Evolutionary conservation across 371 early-diverging fungal species (phyloP).

Genomic region (Mortierella polycephala): DNA sequence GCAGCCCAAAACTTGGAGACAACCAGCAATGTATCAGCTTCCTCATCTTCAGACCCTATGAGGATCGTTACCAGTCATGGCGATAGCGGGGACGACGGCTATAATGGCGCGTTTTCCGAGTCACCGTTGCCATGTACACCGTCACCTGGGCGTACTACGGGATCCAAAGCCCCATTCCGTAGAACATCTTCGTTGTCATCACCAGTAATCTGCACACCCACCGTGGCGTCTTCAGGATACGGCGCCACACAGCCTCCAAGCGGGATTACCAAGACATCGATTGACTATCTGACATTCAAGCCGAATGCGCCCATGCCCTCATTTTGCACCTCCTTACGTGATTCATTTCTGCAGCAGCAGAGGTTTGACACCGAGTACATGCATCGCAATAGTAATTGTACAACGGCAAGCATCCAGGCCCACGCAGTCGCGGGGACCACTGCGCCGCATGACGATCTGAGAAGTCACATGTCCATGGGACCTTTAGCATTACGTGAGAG

Average conservation of each 20-base stretch:
- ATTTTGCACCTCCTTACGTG: background rate
- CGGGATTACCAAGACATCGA: background rate
- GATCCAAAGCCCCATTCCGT: constrained; percentile 5
- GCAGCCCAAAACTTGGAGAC: no score
- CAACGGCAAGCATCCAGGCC: background rate
- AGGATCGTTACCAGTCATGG: no score
- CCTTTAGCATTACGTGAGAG: constrained; percentile 7
- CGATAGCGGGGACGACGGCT: background rate
- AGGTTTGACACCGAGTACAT: background rate
- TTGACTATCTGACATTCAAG: constrained; percentile 15
- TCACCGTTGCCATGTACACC: constrained; percentile 27
- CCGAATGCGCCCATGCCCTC: background rate
- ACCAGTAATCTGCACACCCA: constrained; percentile 1
- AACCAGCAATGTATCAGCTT: no score
- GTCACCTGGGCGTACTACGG: background rate
- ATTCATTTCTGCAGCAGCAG: constrained; percentile 5
- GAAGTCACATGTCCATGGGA: background rate
- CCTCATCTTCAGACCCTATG: background rate
- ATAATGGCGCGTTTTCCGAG: constrained; percentile 14
- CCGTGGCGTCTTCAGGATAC: background rate
- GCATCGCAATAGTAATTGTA: background rate
- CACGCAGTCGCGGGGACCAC: background rate
- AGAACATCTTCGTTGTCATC: background rate
- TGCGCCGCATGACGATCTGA: background rate
- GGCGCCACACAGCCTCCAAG: background rate